phyloP scores from a whole-genome alignment of 1,284 basidiomycete species.

The Rhodotorula sp. region DNA sequence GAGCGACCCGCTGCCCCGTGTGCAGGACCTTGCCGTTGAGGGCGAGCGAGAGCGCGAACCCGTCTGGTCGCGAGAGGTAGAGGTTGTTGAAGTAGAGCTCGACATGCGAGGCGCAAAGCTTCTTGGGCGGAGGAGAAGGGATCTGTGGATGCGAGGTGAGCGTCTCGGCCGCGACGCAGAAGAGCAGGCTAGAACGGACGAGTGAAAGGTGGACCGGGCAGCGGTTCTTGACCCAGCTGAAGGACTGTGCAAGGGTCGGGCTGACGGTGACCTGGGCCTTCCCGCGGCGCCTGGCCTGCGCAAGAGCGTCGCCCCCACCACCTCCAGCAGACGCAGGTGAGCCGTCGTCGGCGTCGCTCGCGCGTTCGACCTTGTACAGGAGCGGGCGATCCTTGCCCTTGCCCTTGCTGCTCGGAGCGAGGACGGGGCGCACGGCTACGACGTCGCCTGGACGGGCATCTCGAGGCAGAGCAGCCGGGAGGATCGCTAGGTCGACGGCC shows the following conservation, averaged over 20 bases:
- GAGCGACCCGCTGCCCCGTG: slow-evolving; percentile 66
- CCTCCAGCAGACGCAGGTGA: not conserved
- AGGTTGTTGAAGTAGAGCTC: slow-evolving; percentile 83
- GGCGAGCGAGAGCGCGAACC: slow-evolving; percentile 81
- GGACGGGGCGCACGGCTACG: slow-evolving; percentile 30
- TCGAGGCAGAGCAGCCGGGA: slow-evolving; percentile 12
- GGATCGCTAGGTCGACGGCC: slow-evolving; percentile 22
- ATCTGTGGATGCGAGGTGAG: slow-evolving; percentile 15
- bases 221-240: slow-evolving; percentile 35
- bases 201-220: slow-evolving; percentile 23
- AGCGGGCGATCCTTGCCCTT: slow-evolving; percentile 31
- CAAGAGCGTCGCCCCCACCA: not conserved
- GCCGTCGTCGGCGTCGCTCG: not conserved
- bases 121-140: slow-evolving; percentile 25
- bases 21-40: slow-evolving; percentile 58
- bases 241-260: slow-evolving; percentile 23
- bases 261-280: slow-evolving; percentile 29
- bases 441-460: slow-evolving; percentile 29
- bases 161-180: too few relatives aligned
- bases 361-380: slow-evolving; percentile 32
- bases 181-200: slow-evolving; percentile 1
- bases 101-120: slow-evolving; percentile 66
- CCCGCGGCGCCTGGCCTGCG: slow-evolving; percentile 8
- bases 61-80: slow-evolving; percentile 74
- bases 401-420: slow-evolving; percentile 17